phyloP scores from a whole-genome alignment of 108 stramenopile genomes.

The Nannochloropsis salina region DNA sequence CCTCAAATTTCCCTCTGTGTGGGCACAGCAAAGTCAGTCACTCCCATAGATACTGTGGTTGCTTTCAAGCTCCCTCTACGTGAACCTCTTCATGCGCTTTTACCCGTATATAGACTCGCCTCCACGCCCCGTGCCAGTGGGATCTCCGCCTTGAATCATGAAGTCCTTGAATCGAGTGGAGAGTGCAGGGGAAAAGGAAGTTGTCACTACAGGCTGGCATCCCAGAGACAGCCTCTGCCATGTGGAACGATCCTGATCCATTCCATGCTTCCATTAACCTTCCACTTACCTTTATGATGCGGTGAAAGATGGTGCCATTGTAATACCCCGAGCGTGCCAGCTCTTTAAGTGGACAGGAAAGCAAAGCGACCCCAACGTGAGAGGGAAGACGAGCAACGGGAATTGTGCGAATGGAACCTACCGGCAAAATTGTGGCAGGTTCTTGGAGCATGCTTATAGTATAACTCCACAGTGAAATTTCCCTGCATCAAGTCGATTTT shows the following conservation, averaged over 20 bases:
- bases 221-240: background rate
- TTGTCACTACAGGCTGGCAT: no score
- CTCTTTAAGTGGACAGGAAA: background rate
- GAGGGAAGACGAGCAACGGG: background rate
- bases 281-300: conserved; percentile 37
- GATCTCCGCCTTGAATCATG: conserved; percentile 58
- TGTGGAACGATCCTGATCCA: background rate
- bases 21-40: no score
- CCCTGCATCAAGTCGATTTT: background rate
- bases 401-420: background rate
- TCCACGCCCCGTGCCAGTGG: conserved; percentile 51
- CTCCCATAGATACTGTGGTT: no score
- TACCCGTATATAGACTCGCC: conserved; percentile 46
- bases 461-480: conserved; percentile 43
- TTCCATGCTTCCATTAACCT: background rate
- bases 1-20: conserved; percentile 48
- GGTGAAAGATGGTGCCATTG: conserved; percentile 47
- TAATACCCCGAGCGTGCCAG: conserved; percentile 42
- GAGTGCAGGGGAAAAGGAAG: background rate
- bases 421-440: conserved; percentile 48
- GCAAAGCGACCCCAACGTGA: background rate
- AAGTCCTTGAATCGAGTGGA: conserved; percentile 25
- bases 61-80: background rate
- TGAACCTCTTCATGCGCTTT: background rate
- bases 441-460: conserved; percentile 46